A percentile compares a stretch with the other conserved stretches of the same genome.
These are phyloP conservation scores for Erodium texanum DNA, from an alignment of 441 rosid genomes.

Conservation along the genomic window DNA sequence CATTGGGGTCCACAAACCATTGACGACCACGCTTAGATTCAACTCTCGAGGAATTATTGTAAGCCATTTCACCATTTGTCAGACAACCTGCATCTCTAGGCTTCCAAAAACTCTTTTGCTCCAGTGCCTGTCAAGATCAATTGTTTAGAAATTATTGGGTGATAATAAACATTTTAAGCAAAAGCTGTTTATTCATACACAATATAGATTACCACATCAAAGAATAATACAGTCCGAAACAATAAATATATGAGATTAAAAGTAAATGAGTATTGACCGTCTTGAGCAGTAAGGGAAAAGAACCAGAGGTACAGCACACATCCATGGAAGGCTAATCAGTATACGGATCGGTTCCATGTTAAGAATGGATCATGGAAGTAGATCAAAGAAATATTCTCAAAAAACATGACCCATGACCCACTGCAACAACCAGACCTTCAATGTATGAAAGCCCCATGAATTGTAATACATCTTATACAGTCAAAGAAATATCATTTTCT, in stretches of 20 bases:
- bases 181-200: constrained; percentile 1
- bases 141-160: constrained; percentile 6
- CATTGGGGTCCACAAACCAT: constrained; percentile 45
- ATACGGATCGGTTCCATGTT: too few species aligned
- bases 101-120: constrained; percentile 53
- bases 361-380: too few species aligned
- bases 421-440: not conserved
- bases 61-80: constrained; percentile 37
- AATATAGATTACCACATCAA: not conserved
- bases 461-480: not conserved
- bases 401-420: too few species aligned
- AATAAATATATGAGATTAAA: too few species aligned
- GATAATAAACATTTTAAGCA: not conserved
- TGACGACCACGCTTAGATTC: constrained; percentile 50
- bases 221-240: not conserved
- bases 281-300: constrained; percentile 7
- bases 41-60: constrained; percentile 34
- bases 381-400: too few species aligned
- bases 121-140: constrained; percentile 32
- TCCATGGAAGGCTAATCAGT: constrained; percentile 5
- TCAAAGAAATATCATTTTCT: not conserved
- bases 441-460: not conserved
- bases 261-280: not conserved
- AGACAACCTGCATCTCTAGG: constrained; percentile 35
- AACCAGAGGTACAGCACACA: constrained; percentile 1